phyloP scores from a whole-genome alignment of 2,329 filamentous ascomycete species.

The Xylariales sp. region DNA sequence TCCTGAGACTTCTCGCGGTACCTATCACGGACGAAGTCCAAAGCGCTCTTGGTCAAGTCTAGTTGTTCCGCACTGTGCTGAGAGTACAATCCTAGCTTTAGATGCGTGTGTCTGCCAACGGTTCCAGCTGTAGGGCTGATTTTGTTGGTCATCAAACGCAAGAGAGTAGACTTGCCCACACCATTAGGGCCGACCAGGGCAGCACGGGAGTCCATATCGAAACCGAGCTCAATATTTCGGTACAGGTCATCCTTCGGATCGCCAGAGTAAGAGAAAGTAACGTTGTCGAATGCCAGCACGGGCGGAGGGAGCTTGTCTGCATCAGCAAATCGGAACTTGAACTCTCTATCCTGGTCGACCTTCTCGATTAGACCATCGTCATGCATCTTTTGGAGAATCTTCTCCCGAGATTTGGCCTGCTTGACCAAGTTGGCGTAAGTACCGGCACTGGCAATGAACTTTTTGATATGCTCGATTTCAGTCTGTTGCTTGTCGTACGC shows the following conservation, averaged over 20 bases:
- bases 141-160: conserved; percentile 95
- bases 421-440: conserved; percentile 99
- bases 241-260: conserved; percentile 87
- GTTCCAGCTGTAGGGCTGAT: conserved; percentile 76
- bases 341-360: conserved; percentile 77
- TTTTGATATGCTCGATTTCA: conserved; percentile 99
- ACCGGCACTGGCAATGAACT: conserved; percentile 99
- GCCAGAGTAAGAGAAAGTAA: conserved; percentile 97
- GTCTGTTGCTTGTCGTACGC: conserved; percentile 99
- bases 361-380: conserved; percentile 97
- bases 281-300: conserved; percentile 91
- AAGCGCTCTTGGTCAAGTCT: conserved; percentile 92
- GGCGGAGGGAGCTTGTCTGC: conserved; percentile 99
- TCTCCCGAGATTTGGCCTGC: conserved; percentile 98
- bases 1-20: conserved; percentile 86
- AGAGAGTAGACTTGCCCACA: conserved; percentile 96
- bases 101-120: conserved; percentile 90
- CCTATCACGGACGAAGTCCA: conserved; percentile 97
- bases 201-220: conserved; percentile 98
- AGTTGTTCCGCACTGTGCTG: conserved; percentile 99
- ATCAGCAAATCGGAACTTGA: conserved; percentile 97
- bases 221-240: conserved; percentile 93
- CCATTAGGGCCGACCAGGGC: conserved; percentile 96
- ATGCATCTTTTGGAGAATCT: conserved; percentile 99
- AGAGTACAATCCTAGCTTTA: conserved; percentile 97